Evolutionary conservation across 2,329 filamentous ascomycete genomes (phyloP).

Genomic region (Pestalotiopsis sp.): DNA sequence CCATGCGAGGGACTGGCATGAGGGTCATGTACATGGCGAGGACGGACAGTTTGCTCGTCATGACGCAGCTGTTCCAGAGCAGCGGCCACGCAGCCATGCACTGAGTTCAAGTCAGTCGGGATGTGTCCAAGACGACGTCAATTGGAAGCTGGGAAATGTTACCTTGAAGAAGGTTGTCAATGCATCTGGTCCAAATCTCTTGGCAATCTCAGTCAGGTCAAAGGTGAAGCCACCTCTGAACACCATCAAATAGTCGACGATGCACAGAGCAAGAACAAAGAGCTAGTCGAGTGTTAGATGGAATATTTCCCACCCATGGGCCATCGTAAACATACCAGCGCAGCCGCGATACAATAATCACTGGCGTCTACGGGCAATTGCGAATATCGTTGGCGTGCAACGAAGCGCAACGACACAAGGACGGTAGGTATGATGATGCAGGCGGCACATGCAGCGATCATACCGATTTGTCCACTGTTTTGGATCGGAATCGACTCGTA

Average conservation of each 20-base stretch:
- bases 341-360: conserved; percentile 12
- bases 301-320: too few relatives aligned
- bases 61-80: conserved; percentile 12
- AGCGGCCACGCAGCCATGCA: conserved; percentile 13
- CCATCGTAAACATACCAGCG: background rate
- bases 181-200: conserved; percentile 9
- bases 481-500: conserved; percentile 15
- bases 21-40: conserved; percentile 14
- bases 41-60: conserved; percentile 14
- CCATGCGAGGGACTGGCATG: conserved; percentile 14
- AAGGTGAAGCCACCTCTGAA: conserved; percentile 14
- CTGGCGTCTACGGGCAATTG: conserved; percentile 3
- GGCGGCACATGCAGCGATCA: conserved; percentile 3
- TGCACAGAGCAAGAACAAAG: conserved; percentile 11
- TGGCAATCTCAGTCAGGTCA: background rate
- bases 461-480: conserved; percentile 11
- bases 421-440: conserved; percentile 10
- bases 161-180: conserved; percentile 14
- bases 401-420: conserved; percentile 11
- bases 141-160: background rate
- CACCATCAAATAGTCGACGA: conserved; percentile 13
- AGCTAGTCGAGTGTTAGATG: background rate
- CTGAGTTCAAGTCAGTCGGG: background rate
- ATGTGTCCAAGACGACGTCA: background rate
- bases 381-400: conserved; percentile 8